A percentile compares a stretch with the other conserved stretches of the same genome.
Evolutionary conservation across 2,329 filamentous ascomycete genomes (phyloP).

Genomic region (Alternaria postmessia): DNA sequence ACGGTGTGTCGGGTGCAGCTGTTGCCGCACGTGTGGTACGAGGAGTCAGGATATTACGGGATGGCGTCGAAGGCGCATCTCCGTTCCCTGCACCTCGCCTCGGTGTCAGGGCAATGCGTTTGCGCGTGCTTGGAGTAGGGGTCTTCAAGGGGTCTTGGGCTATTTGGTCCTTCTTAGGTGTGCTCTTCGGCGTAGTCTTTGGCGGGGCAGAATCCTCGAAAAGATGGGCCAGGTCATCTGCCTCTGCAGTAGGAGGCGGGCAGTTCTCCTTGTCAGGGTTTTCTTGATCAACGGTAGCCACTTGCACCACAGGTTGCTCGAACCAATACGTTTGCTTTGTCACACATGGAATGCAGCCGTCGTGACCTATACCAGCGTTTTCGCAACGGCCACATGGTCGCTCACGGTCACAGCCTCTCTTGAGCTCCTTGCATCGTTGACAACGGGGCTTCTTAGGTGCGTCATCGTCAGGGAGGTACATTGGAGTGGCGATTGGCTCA

Average conservation of each 20-base stretch:
- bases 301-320: slow-evolving; percentile 22
- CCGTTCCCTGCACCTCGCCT: slow-evolving; percentile 30
- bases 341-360: slow-evolving; percentile 34
- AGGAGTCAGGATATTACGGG: slow-evolving; percentile 51
- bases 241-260: slow-evolving; percentile 46
- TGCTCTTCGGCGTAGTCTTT: slow-evolving; percentile 65
- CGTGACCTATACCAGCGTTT: slow-evolving; percentile 27
- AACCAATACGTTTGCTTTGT: slow-evolving; percentile 28
- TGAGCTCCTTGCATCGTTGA: slow-evolving; percentile 34
- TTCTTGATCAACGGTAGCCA: slow-evolving; percentile 24
- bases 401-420: slow-evolving; percentile 37
- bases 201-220: slow-evolving; percentile 71
- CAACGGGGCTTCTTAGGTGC: slow-evolving; percentile 33
- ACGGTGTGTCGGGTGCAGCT: slow-evolving; percentile 59
- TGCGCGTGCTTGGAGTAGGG: slow-evolving; percentile 52
- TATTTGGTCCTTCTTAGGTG: slow-evolving; percentile 67
- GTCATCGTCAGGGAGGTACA: slow-evolving; percentile 20
- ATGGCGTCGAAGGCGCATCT: slow-evolving; percentile 31
- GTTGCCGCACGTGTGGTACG: slow-evolving; percentile 43
- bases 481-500: slow-evolving; percentile 7
- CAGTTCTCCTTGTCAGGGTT: slow-evolving; percentile 66
- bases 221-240: slow-evolving; percentile 67
- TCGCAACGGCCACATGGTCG: slow-evolving; percentile 36
- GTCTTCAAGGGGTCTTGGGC: slow-evolving; percentile 57
- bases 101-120: slow-evolving; percentile 48